Conservation (phyloP, 1,284 basidiomycete genomes). For the Cryptococcus sp. region DNA sequence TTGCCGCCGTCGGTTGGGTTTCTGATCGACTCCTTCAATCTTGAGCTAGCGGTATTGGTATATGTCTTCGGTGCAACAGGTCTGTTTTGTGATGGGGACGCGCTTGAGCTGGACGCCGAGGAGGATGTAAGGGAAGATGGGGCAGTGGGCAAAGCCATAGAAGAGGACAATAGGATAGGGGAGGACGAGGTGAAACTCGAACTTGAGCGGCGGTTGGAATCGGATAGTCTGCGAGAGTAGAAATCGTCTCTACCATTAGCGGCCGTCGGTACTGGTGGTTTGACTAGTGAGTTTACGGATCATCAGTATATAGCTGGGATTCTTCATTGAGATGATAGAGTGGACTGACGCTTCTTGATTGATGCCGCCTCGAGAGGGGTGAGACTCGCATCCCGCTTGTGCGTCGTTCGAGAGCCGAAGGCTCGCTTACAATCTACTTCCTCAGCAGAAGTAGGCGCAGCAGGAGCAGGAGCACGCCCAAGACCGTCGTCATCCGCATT, state of each 20-base stretch:
- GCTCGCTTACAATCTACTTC: background rate
- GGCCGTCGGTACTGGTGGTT: background rate
- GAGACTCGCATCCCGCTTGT: slow-evolving; percentile 10
- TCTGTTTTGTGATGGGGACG: background rate
- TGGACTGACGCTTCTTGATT: slow-evolving; percentile 11
- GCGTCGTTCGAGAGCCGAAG: background rate
- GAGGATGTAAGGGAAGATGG: background rate
- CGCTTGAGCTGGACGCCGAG: background rate
- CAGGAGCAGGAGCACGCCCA: too few species aligned
- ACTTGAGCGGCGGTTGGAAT: slow-evolving; percentile 12
- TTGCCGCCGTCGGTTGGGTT: background rate
- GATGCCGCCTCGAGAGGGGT: background rate
- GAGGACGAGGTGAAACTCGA: slow-evolving; percentile 2
- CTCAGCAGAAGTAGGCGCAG: too few species aligned
- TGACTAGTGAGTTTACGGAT: background rate
- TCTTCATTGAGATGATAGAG: background rate
- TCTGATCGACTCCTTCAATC: slow-evolving; percentile 6
- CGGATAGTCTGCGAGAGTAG: slow-evolving; percentile 14
- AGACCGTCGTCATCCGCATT: background rate
- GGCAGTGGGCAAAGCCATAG: background rate
- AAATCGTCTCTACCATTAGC: slow-evolving; percentile 7
- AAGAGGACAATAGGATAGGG: background rate
- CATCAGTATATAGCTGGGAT: too few species aligned
- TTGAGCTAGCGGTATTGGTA: slow-evolving; percentile 9
- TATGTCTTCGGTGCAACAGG: too few species aligned